Evolutionary conservation across 2,329 filamentous ascomycete genomes (phyloP), one percentile per base, ranked within the genome.

Genomic region (Elsinoe batatas): DNA sequence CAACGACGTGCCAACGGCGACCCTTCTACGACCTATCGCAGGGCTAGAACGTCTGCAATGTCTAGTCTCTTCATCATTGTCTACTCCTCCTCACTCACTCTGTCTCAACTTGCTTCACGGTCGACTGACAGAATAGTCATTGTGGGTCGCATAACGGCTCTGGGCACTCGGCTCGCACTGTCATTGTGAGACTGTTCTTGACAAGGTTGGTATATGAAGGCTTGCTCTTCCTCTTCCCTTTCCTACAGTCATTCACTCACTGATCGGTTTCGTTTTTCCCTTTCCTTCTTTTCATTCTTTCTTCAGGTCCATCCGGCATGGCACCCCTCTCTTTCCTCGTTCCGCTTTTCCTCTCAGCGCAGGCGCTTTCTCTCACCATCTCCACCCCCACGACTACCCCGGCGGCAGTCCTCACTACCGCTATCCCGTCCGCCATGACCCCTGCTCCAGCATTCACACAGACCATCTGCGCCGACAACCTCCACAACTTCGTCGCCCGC

Each of bases 241-340:
- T 49, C 11, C n/a, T 22, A 8, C n/a, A 38, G 35, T 38, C 47
- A 38, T 36, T 51, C 47, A 38, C 17, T 51, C 47, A 35, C 44
- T 51, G 38, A 36, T 51, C 47, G 47, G 47, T 51, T 51, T 51
- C 47, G 47, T 44, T 44, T 42, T 44, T 30, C 26, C 47, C 44
- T 51, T 51, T 51, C 33, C 35, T 51, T 38, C 32, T 36, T 35
- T 51, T 51, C 32, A 10, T 51, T 51, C n/a, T 51, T 20, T 26
- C 20, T 36, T 51, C 47, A 51, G 22, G 47, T 51, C 47, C 47
- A 38, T 51, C 47, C 35, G 47, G 47, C 33, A 51, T 51, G 47
- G 47, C 47, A 51, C 47, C 47, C 15, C 32, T 38, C 35, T 51
- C 47, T 36, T 51, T 51, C 47, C 18, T 38, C 47, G 13, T 51